Evolutionary conservation across 1,139 yeast genomes (phyloP).

Genomic region (Geotrichum europaeum): DNA sequence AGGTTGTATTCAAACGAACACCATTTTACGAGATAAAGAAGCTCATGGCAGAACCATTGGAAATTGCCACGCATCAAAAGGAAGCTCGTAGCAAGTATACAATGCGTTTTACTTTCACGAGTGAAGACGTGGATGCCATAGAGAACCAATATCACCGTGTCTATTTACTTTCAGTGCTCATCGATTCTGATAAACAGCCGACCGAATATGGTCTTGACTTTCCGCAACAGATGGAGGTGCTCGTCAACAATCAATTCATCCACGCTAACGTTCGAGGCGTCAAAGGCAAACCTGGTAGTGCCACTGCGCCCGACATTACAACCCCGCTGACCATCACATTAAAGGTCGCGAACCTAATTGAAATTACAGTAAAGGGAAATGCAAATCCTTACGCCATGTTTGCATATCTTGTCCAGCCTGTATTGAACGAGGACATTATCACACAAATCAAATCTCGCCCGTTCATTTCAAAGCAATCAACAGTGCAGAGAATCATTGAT

Average conservation of each 20-base stretch:
- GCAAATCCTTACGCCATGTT: slow-evolving; percentile 23
- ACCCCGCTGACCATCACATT: slow-evolving; percentile 13
- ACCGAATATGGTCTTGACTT: slow-evolving; percentile 1
- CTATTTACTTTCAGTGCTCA: slow-evolving; percentile 3
- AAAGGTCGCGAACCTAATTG: slow-evolving; percentile 24
- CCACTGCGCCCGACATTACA: slow-evolving; percentile 37
- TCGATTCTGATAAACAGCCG: background rate
- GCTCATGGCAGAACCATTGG: slow-evolving; percentile 5
- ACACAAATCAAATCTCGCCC: slow-evolving; percentile 27
- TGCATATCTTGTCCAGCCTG: slow-evolving; percentile 28
- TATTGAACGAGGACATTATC: slow-evolving; percentile 26
- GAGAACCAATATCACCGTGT: background rate
- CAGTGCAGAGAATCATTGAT: slow-evolving; percentile 24
- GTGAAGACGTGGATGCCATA: background rate
- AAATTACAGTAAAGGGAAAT: slow-evolving; percentile 23
- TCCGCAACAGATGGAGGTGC: slow-evolving; percentile 1
- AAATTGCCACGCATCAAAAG: background rate
- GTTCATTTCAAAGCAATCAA: slow-evolving; percentile 29
- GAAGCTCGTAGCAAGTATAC: slow-evolving; percentile 1
- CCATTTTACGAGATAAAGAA: slow-evolving; percentile 10
- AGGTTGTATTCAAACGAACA: background rate
- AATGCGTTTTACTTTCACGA: slow-evolving; percentile 4
- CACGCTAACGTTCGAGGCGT: slow-evolving; percentile 27
- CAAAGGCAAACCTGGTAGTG: slow-evolving; percentile 36
- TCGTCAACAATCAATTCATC: slow-evolving; percentile 1